These are phyloP conservation scores for Ilyonectria robusta DNA, from an alignment of 2,329 filamentous ascomycete species.

Conservation along the genomic window DNA sequence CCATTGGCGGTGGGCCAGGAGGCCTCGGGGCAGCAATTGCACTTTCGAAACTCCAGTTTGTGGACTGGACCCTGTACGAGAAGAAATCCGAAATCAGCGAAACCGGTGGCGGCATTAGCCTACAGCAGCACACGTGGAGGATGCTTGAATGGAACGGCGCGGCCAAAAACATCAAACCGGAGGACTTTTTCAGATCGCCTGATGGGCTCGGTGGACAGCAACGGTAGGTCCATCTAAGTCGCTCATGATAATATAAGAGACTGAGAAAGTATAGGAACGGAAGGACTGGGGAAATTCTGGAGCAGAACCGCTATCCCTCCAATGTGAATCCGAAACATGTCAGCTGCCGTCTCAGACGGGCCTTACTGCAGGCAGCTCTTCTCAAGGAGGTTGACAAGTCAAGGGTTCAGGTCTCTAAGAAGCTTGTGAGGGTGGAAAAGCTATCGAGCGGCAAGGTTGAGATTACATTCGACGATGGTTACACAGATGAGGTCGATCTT, in stretches of 20 bases:
- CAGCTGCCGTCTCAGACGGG: conserved; percentile 50
- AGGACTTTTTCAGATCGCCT: conserved; percentile 49
- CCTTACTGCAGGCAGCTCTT: conserved; percentile 64
- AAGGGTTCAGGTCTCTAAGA: conserved; percentile 61
- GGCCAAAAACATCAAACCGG: conserved; percentile 49
- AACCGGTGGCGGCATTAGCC: conserved; percentile 54
- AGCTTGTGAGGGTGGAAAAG: conserved; percentile 57
- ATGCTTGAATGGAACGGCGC: conserved; percentile 52
- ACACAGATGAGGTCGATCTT: conserved; percentile 57
- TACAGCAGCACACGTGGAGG: conserved; percentile 54
- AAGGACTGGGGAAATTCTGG: conserved; percentile 48
- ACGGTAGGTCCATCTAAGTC: conserved; percentile 31
- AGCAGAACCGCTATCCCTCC: conserved; percentile 37
- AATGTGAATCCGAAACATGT: conserved; percentile 44
- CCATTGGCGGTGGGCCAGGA: conserved; percentile 49
- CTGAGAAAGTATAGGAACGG: conserved; percentile 46
- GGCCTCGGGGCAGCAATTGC: conserved; percentile 52
- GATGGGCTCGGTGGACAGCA: conserved; percentile 46
- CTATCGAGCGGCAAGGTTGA: conserved; percentile 53
- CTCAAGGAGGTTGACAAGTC: conserved; percentile 60
- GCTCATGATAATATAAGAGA: background rate
- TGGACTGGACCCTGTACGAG: conserved; percentile 54
- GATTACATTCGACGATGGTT: conserved; percentile 62
- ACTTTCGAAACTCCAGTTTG: conserved; percentile 45
- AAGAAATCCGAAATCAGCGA: conserved; percentile 55